Base-by-base conservation (phyloP, 2,329 filamentous ascomycete species). In the Sphaerostilbella broomeana region DNA sequence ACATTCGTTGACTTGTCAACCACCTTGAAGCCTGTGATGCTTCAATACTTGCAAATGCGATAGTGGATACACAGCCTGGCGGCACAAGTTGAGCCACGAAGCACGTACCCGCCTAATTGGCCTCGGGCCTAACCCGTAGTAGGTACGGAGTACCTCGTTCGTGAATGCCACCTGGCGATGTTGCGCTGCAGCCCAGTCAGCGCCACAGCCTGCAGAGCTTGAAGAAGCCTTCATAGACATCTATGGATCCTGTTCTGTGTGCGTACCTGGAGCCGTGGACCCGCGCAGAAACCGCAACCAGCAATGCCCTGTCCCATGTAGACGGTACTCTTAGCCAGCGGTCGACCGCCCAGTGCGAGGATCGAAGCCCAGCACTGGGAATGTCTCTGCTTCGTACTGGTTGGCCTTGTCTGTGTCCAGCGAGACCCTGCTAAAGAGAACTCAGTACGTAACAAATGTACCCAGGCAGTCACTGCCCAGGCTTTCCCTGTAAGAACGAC, bases 151-250 rank as follows among this genome's bases (percentile, higher is more conserved):
- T 40, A 31, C 36, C 30, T 17, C 29, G 31, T 26, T 17, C 27
- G 36, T 29, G 30, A 27, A 38, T 43, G 40, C 40, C 40, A 43
- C 40, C 40, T 43, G 41, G 41, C 41, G 35, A 40, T 30, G 40
- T 40, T 39, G 36, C 38, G 40, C 29, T 43, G 18, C n/a, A 34
- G 18, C 13, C 18, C 13, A 16, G 28, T 13, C 13, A 11, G n/a
- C 22, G 22, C 22, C 12, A 25, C 22, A 25, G 22, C 7, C 7
- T 25, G 22, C 22, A 12, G 7, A 12, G 22, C 22, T 12, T 8
- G 22, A 25, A n/a, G n/a, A n/a, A n/a, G n/a, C n/a, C n/a, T n/a
- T n/a, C n/a, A n/a, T n/a, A n/a, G n/a, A n/a, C n/a, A n/a, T n/a
- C n/a, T n/a, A 31, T 13, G 13, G 28, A 11, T 11, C 28, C 15